Conservation (phyloP, 2,329 filamentous ascomycete species). For the Aspergillus fumigatiaffinis region DNA sequence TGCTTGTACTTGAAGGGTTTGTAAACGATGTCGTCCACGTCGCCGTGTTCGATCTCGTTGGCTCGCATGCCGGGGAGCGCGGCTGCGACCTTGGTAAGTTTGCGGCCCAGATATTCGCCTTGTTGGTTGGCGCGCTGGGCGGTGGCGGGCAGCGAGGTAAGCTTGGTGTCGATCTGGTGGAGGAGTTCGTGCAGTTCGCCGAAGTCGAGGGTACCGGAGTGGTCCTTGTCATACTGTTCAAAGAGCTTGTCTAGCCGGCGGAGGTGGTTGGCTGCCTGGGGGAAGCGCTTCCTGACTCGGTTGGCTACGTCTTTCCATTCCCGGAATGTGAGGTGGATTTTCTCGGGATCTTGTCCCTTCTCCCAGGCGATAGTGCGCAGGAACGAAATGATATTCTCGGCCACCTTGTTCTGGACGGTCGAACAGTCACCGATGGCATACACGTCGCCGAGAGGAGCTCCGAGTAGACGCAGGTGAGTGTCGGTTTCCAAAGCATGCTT, state of each 20-base stretch:
- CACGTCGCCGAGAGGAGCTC: constrained; percentile 86
- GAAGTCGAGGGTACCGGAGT: constrained; percentile 90
- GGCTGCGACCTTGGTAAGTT: constrained; percentile 87
- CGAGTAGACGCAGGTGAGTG: constrained; percentile 82
- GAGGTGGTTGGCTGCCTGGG: constrained; percentile 82
- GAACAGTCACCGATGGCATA: constrained; percentile 96
- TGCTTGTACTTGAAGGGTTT: constrained; percentile 93
- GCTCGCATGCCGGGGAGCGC: constrained; percentile 68
- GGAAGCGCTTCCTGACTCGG: constrained; percentile 82
- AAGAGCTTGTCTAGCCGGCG: constrained; percentile 89
- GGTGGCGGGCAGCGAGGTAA: constrained; percentile 90
- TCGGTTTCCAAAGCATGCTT: constrained; percentile 91
- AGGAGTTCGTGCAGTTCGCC: constrained; percentile 85
- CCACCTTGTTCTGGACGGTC: constrained; percentile 95
- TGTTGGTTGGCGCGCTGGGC: constrained; percentile 97
- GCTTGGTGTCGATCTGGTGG: constrained; percentile 86
- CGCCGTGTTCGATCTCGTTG: constrained; percentile 82
- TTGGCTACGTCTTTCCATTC: constrained; percentile 86
- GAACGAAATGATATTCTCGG: constrained; percentile 86
- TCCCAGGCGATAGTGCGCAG: constrained; percentile 87
- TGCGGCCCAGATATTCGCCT: constrained; percentile 84
- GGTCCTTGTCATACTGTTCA: constrained; percentile 85
- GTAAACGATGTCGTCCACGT: constrained; percentile 87
- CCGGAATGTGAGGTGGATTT: constrained; percentile 76
- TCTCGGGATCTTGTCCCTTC: constrained; percentile 82